phyloP scores from a whole-genome alignment of 148 eudicot species.

The Rhododendron molle region DNA sequence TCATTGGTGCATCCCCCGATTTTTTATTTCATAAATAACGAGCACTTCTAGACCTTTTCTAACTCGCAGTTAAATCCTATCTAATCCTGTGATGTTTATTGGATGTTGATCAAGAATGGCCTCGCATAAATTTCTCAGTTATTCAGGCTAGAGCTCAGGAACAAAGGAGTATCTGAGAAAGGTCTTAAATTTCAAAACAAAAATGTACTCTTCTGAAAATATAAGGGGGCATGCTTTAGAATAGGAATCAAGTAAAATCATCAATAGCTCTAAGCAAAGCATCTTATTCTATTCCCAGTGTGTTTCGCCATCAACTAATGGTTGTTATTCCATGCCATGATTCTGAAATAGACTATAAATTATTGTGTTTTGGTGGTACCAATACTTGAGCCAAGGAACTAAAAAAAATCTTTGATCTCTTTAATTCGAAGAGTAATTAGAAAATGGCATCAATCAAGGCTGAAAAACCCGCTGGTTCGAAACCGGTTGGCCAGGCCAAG shows the following conservation, averaged over 20 bases:
- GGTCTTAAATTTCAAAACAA: not conserved
- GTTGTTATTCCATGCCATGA: not conserved
- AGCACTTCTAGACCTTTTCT: not conserved
- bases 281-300: constrained; percentile 5
- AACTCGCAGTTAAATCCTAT: not conserved
- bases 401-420: not conserved
- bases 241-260: not conserved
- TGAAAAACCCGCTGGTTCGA: constrained; percentile 28
- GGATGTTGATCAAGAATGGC: not conserved
- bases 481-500: constrained; percentile 17
- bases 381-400: not conserved
- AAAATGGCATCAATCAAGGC: constrained; percentile 36
- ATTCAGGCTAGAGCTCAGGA: not conserved
- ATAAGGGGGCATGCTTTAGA: not conserved
- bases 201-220: not conserved
- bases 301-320: not conserved
- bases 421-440: not conserved
- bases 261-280: not conserved
- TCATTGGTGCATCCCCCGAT: not conserved
- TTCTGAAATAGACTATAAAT: constrained; percentile 1
- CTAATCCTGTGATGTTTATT: not conserved
- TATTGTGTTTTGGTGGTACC: not conserved
- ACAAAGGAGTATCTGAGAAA: not conserved
- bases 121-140: not conserved
- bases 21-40: too few species aligned